Evolutionary conservation across 352 stramenopile species (phyloP), one percentile per base, ranked within the genome.

Genomic region (Pythium phragmitis): DNA sequence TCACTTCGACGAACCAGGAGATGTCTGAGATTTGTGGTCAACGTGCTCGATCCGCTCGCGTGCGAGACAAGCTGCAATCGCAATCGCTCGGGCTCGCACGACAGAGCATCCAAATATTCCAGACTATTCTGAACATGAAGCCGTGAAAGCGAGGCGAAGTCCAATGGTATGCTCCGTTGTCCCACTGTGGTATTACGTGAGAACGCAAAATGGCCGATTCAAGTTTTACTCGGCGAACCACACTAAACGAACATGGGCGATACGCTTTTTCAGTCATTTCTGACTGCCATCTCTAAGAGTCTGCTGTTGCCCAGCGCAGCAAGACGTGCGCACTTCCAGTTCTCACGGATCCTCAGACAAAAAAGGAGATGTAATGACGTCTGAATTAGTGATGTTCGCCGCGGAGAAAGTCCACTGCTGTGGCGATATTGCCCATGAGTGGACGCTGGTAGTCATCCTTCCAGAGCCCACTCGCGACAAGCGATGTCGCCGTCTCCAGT

Each of bases 21-120:
- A 54, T 72, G 4, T 46, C 60, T 5, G 70, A 88, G 26, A 70
- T 91, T 46, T 85, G 75, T 23, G 65, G 66, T 3, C 79, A 85
- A 43, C 70, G 79, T 48, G 73, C 79, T 1, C 70, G 82, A 9
- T 91, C 82, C n/a, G 79, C 76, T 17, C 82, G 82, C 9, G 78
- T 89, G 55, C 82, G 82, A 19, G 76, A 88, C 53, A 91, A 91
- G 57, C 60, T 89, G 28, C 82, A 91, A 63, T 59, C 58, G 21
- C 82, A 89, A 52, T 86, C 82, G 12, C 14, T 87, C 14, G 74
- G 87, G 34, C 73, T 91, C 1, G 71, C 82, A 14, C 67, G 74
- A 8, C 77, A 91, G 66, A 77, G 77, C 28, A 69, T 87, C 42
- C 79, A 88, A 54, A 79, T 91, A 48, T 79, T 91, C 45, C 77